Percentiles rank a stretch among this genome's conserved stretches.
Evolutionary conservation across 352 stramenopile species (phyloP).

Genomic region (Pythium scleroteichum): DNA sequence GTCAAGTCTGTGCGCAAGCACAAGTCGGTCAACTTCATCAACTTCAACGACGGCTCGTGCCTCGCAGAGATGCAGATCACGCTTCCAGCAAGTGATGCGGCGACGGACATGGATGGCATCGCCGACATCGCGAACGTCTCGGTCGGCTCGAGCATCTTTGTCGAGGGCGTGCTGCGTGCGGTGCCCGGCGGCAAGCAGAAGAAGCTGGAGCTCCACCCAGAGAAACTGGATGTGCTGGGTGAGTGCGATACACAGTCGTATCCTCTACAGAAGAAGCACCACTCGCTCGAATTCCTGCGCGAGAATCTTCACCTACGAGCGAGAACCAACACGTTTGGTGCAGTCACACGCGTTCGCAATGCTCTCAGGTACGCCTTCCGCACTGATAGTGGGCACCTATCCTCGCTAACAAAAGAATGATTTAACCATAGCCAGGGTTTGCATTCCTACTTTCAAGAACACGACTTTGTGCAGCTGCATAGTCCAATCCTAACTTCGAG

Average conservation of each 20-base stretch:
- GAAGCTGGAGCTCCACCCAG: constrained; percentile 91
- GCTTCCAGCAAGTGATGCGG: constrained; percentile 42
- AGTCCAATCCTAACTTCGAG: constrained; percentile 97
- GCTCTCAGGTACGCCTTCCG: constrained; percentile 68
- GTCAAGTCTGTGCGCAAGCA: constrained; percentile 96
- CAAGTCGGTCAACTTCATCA: constrained; percentile 96
- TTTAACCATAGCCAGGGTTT: constrained; percentile 52
- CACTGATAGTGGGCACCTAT: neutral
- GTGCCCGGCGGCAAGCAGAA: constrained; percentile 89
- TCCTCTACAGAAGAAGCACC: constrained; percentile 98
- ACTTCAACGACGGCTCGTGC: constrained; percentile 95
- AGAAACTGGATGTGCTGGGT: constrained; percentile 86
- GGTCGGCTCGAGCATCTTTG: constrained; percentile 92
- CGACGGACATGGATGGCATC: constrained; percentile 6
- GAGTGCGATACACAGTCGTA: constrained; percentile 92
- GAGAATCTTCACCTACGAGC: constrained; percentile 96
- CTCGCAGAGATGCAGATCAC: constrained; percentile 93
- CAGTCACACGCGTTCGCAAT: constrained; percentile 94
- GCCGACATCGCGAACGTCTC: constrained; percentile 87
- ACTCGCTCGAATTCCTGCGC: constrained; percentile 97
- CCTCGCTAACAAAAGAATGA: neutral
- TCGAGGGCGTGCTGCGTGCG: constrained; percentile 87
- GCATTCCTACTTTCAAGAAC: constrained; percentile 75
- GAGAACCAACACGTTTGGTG: constrained; percentile 96
- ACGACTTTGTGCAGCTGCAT: constrained; percentile 78